phyloP scores from a whole-genome alignment of 306 rosid genomes.

The Dicorynia guianensis region DNA sequence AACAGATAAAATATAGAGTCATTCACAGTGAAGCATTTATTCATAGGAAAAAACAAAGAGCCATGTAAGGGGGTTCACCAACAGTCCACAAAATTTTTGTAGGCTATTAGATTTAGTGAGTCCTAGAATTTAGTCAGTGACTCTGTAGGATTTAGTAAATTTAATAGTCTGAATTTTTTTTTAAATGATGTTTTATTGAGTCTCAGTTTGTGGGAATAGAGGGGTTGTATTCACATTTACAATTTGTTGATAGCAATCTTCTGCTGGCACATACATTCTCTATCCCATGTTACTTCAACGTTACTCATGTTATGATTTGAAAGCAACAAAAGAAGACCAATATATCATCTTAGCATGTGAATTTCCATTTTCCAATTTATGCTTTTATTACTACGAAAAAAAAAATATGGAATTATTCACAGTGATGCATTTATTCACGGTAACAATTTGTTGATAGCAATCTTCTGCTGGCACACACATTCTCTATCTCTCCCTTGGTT shows the following conservation, averaged over 20 bases:
- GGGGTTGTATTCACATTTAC: neutral
- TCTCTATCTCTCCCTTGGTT: neutral
- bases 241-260: neutral
- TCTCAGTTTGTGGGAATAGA: too few relatives aligned
- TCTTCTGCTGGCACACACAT: neutral
- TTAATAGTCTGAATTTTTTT: too few relatives aligned
- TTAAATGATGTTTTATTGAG: too few relatives aligned
- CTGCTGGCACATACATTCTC: neutral
- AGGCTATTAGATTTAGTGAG: too few relatives aligned
- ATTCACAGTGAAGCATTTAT: neutral
- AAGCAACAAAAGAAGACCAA: conserved; percentile 12
- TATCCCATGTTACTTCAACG: neutral
- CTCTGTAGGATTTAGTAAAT: too few relatives aligned
- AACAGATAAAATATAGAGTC: neutral
- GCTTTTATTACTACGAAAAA: neutral
- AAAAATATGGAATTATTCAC: neutral
- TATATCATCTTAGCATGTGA: conserved; percentile 17
- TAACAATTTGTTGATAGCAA: neutral
- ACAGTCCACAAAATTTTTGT: too few relatives aligned
- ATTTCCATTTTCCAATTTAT: neutral
- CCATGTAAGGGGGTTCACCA: too few relatives aligned
- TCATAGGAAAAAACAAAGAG: too few relatives aligned
- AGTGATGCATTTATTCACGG: neutral
- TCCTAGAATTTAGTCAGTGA: too few relatives aligned
- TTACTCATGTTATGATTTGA: neutral